Evolutionary conservation across 2,329 filamentous ascomycete species (phyloP).

Genomic region (Aspergillus sojae): DNA sequence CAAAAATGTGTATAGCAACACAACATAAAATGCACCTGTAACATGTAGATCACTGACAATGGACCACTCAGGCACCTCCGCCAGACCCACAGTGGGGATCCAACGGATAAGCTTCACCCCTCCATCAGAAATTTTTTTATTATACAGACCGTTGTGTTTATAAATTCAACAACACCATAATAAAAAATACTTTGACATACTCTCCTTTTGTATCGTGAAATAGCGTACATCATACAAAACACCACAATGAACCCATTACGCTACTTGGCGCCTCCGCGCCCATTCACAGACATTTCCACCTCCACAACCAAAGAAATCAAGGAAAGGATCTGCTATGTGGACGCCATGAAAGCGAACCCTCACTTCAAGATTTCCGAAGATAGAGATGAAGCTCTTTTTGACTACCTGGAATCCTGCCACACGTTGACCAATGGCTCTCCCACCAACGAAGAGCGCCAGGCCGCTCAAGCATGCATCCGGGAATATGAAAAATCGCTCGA

Average conservation of each 20-base stretch:
- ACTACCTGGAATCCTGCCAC: constrained; percentile 13
- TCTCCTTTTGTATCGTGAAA: background rate
- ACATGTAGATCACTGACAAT: background rate
- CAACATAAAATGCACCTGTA: background rate
- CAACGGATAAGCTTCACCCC: background rate
- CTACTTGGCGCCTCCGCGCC: constrained; percentile 14
- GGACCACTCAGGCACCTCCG: background rate
- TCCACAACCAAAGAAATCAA: constrained; percentile 13
- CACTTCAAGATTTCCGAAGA: constrained; percentile 6
- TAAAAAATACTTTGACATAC: background rate
- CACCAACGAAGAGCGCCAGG: background rate
- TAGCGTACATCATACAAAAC: background rate
- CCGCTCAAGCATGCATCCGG: background rate
- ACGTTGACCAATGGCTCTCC: constrained; percentile 2
- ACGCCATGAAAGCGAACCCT: constrained; percentile 5
- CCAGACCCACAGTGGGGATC: background rate
- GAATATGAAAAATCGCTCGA: constrained; percentile 9
- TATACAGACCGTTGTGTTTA: background rate
- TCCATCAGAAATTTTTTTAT: background rate
- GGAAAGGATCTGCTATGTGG: constrained; percentile 12
- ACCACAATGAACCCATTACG: constrained; percentile 16
- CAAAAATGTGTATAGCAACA: background rate
- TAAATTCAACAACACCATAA: background rate
- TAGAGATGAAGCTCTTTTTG: background rate
- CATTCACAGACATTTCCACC: constrained; percentile 12